Evolutionary conservation across 495 filamentous ascomycete genomes (phyloP).

Genomic region (Trichoderma gamsii): DNA sequence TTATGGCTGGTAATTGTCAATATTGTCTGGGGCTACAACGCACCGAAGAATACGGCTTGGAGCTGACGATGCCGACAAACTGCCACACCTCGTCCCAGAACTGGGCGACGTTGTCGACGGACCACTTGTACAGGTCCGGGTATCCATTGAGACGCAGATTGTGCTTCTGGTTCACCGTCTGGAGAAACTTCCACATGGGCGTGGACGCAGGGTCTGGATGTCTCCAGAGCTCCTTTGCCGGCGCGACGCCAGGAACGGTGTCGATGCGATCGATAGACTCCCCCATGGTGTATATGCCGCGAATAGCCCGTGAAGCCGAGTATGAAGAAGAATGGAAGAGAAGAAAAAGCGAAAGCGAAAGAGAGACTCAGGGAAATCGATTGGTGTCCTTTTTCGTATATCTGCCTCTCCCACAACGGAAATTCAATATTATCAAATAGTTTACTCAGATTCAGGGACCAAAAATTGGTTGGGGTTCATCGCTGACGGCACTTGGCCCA

Average conservation of each 20-base stretch:
- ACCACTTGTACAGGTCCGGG: constrained; percentile 73
- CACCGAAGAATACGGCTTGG: constrained; percentile 56
- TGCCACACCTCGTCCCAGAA: constrained; percentile 89
- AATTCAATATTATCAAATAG: not conserved
- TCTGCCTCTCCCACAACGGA: not conserved
- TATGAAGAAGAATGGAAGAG: not conserved
- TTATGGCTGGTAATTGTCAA: not conserved
- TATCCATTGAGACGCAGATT: constrained; percentile 56
- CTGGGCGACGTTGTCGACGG: constrained; percentile 60
- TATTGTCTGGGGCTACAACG: constrained; percentile 18
- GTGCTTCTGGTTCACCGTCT: constrained; percentile 62
- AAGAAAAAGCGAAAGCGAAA: not conserved
- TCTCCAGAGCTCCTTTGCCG: constrained; percentile 57
- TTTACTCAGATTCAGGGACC: not conserved
- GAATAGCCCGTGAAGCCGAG: not conserved
- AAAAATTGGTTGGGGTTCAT: not conserved
- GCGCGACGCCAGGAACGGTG: constrained; percentile 18
- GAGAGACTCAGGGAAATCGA: not conserved
- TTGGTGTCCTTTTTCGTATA: not conserved
- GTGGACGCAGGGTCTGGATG: constrained; percentile 62
- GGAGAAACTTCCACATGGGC: constrained; percentile 65
- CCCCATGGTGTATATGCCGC: constrained; percentile 1
- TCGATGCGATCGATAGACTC: not conserved
- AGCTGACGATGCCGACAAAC: constrained; percentile 63
- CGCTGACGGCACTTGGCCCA: not conserved